phyloP scores from a whole-genome alignment of 1,284 basidiomycete species.

The Coniferiporia sulphurascens region DNA sequence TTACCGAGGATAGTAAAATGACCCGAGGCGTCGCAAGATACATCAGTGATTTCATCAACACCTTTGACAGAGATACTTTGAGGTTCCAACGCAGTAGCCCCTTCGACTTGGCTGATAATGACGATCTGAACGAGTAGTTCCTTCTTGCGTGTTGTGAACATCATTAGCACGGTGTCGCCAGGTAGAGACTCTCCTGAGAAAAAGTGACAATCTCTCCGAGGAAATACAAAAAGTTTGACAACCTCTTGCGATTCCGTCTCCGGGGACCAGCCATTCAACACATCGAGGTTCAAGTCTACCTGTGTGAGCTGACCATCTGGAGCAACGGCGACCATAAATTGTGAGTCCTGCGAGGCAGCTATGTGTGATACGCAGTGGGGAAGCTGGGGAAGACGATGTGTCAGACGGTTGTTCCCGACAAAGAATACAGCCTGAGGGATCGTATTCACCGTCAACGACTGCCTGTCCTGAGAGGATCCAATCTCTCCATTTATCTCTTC shows the following conservation, averaged over 20 bases:
- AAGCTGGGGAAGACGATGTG: background rate
- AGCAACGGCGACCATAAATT: conserved; percentile 37
- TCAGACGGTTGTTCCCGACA: background rate
- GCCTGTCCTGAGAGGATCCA: conserved; percentile 31
- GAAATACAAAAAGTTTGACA: conserved; percentile 43
- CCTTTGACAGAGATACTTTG: conserved; percentile 18
- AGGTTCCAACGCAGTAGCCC: conserved; percentile 15
- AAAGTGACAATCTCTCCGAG: conserved; percentile 41
- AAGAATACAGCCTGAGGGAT: background rate
- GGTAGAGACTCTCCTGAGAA: conserved; percentile 30
- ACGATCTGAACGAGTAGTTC: conserved; percentile 13
- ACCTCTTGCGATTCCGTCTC: conserved; percentile 27
- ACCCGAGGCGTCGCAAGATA: conserved; percentile 46
- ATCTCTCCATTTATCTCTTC: conserved; percentile 42
- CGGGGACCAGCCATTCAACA: conserved; percentile 33
- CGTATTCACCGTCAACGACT: conserved; percentile 42
- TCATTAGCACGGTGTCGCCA: conserved; percentile 31
- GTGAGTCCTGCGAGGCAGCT: background rate
- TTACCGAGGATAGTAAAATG: conserved; percentile 46
- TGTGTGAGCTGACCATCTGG: conserved; percentile 40
- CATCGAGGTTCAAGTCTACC: conserved; percentile 35
- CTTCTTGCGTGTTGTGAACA: conserved; percentile 20
- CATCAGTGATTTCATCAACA: conserved; percentile 25
- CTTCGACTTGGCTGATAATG: conserved; percentile 4
- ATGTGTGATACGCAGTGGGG: background rate